Evolutionary conservation across 371 early-diverging fungal species (phyloP).

Genomic region (Apophysomyces elegans): DNA sequence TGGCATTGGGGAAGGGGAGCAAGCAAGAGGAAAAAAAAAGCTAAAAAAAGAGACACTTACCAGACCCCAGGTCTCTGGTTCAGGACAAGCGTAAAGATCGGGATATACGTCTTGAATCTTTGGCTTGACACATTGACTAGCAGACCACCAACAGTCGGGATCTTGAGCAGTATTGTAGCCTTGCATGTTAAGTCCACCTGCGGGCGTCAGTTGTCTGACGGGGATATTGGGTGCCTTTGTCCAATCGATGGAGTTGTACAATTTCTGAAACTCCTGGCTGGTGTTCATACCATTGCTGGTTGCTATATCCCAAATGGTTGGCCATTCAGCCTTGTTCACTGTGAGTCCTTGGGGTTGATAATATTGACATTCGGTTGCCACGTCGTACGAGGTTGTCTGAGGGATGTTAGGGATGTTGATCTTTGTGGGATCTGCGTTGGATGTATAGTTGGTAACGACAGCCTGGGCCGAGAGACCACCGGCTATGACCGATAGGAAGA

Average conservation of each 20-base stretch:
- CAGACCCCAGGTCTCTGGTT: slow-evolving; percentile 48
- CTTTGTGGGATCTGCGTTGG: slow-evolving; percentile 34
- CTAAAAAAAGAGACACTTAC: slow-evolving; percentile 18
- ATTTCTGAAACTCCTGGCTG: slow-evolving; percentile 35
- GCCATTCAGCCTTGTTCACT: slow-evolving; percentile 33
- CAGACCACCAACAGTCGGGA: slow-evolving; percentile 53
- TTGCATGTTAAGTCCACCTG: slow-evolving; percentile 35
- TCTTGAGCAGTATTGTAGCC: slow-evolving; percentile 37
- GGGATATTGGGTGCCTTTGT: slow-evolving; percentile 36
- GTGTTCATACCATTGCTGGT: slow-evolving; percentile 47
- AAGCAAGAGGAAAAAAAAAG: background rate
- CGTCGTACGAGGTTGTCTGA: slow-evolving; percentile 38
- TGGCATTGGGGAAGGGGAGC: background rate
- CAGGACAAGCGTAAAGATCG: slow-evolving; percentile 44
- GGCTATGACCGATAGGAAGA: slow-evolving; percentile 12
- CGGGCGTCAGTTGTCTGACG: slow-evolving; percentile 25
- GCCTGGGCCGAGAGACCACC: slow-evolving; percentile 23
- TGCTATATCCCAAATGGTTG: slow-evolving; percentile 40
- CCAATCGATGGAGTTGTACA: slow-evolving; percentile 49
- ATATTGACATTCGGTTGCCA: slow-evolving; percentile 35
- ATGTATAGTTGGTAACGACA: slow-evolving; percentile 28
- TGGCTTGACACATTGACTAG: slow-evolving; percentile 35
- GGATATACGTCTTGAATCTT: slow-evolving; percentile 33
- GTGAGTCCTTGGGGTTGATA: slow-evolving; percentile 24
- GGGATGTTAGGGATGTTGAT: slow-evolving; percentile 39